Base-by-base conservation (phyloP, 129 eudicot species). In the Ambrosia artemisiifolia region DNA sequence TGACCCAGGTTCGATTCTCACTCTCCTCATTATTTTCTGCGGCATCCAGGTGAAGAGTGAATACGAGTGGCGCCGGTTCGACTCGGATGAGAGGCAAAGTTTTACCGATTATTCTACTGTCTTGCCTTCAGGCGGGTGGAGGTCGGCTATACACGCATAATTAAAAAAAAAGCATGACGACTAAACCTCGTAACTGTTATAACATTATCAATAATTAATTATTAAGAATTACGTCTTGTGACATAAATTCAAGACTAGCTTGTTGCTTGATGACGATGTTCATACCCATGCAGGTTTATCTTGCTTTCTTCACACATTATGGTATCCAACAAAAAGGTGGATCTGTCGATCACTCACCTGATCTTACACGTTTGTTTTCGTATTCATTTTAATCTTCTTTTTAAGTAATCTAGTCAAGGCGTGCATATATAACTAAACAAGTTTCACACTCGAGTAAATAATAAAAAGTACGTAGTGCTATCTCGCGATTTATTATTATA, bases 341-440 rank as follows among this genome's bases (percentile, higher is more conserved):
- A 70, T 33, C 34, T 9, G 0, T 8, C 33, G 59, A 53, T 53
- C 43, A 35, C 44, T 40, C 57, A 54, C 14, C 35, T 57, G 42
- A 76, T 63, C 42, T 63, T 76, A 49, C 68, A 76, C 63, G 53
- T 61, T 76, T 75, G 30, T 19, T 28, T 57, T 47, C 13, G 12
- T 32, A n/a, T 59, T 12, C 32, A 46, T 75, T 56, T 19, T 32
- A 76, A 46, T 67, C 44, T 76, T 24, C 42, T 44, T 68, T 57
- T 46, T 36, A 57, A 68, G 68, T 18, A 68, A 76, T 68, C 75
- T 67, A 76, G 69, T 68, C 75, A 75, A 76, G 75, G 33, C 70
- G 32, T 59, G 70, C 34, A 11, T 8, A 2, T 60, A 33, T 42
- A 20, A 48, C 4, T 60, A 61, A 48, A 20, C 67, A 43, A 43